Evolutionary conservation across 768 basidiomycete species (phyloP), one percentile per base, ranked within the genome.

Genomic region (Coprinellus aureogranulatus): DNA sequence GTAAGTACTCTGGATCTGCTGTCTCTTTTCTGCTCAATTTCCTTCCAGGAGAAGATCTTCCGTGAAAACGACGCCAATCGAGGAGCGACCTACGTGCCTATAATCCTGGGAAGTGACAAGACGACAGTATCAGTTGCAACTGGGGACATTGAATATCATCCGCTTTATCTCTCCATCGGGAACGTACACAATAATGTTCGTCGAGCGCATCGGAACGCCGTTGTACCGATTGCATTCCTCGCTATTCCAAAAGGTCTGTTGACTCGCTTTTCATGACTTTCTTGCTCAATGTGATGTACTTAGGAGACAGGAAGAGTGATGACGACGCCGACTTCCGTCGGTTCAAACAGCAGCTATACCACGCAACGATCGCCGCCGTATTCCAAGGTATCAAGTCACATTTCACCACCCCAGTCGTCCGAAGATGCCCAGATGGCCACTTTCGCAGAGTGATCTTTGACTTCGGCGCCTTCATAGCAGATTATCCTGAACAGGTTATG

Each of bases 101-200:
- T 75, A 22, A 69, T 76, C 20, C 64, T 72, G 10, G 72, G 75
- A 1, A 72, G 70, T 31, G 71, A 77, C 51, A 76, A 77, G 56
- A 76, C 74, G 0, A 72, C 68, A 0, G 70, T 73, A 1, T 76
- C 74, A 2, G 70, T 75, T 20, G 71, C 68, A 0, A 75, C 72
- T 0, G 71, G 75, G 0, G 66, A 77, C 11, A 69, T 63, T n/a
- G 68, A 76, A 45, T 77, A 73, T 47, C 72, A 71, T 25, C 75
- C 75, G 0, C 42, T 74, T 0, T 76, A 76, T 57, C 25, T 68
- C 5, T 71, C 71, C 0, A 67, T 70, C 46, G 74, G 75, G 3
- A 67, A 70, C 42, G 51, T 74, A 4, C 64, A 70, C 28, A 76
- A 75, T 46, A 63, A 58, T 26, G 68, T 69, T 3, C 70, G 69